A percentile compares a stretch with the other conserved stretches of the same genome.
Evolutionary conservation across 352 stramenopile species (phyloP).

Genomic region (Phytophthora hybrid): DNA sequence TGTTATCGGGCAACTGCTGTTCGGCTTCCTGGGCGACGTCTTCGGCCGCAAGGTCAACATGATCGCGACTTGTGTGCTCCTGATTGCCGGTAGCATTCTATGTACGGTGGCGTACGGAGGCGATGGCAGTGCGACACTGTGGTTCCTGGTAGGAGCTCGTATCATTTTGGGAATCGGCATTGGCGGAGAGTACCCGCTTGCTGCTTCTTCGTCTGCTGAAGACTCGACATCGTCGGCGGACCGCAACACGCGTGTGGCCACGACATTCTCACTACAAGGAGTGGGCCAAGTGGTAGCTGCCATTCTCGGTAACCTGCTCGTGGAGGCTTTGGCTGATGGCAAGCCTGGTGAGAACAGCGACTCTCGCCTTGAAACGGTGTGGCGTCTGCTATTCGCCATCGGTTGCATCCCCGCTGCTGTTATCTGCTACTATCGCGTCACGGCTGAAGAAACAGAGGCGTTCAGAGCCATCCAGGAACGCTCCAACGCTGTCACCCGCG

Average conservation of each 20-base stretch:
- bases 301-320: conserved; percentile 46
- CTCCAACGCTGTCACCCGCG: not conserved
- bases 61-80: conserved; percentile 59
- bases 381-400: conserved; percentile 61
- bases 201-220: conserved; percentile 45
- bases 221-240: conserved; percentile 37
- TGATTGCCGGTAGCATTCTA: conserved; percentile 62
- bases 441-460: conserved; percentile 58
- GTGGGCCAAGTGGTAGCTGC: conserved; percentile 44
- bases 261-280: conserved; percentile 57
- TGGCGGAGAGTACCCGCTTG: conserved; percentile 52
- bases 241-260: conserved; percentile 43
- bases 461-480: conserved; percentile 48
- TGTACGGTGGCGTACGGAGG: conserved; percentile 49
- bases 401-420: conserved; percentile 52
- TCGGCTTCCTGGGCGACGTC: conserved; percentile 61
- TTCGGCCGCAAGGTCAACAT: conserved; percentile 70
- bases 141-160: conserved; percentile 51
- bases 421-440: conserved; percentile 67
- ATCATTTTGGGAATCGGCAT: conserved; percentile 58
- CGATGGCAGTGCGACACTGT: conserved; percentile 38
- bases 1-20: conserved; percentile 62
- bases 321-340: conserved; percentile 41
- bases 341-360: conserved; percentile 37
- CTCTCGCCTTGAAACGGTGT: conserved; percentile 59